Evolutionary conservation across 768 basidiomycete genomes (phyloP).

Genomic region (Chlorophyllum brunneum): DNA sequence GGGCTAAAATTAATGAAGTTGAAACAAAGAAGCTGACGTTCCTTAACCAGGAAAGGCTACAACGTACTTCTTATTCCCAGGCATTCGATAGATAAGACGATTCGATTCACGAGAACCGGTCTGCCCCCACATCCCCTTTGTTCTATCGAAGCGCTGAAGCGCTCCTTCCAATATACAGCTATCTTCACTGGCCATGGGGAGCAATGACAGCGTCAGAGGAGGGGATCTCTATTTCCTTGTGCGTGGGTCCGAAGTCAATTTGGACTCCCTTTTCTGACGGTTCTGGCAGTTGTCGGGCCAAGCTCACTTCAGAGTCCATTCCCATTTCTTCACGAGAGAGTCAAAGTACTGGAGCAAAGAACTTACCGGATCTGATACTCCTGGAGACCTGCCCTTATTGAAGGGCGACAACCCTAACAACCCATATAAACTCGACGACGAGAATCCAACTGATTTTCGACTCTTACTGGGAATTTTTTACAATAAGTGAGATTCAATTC

Average conservation of each 20-base stretch:
- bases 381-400: constrained; percentile 24
- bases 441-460: constrained; percentile 43
- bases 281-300: constrained; percentile 34
- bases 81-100: not conserved
- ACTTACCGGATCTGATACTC: constrained; percentile 22
- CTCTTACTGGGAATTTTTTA: constrained; percentile 62
- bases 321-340: constrained; percentile 51
- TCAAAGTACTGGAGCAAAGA: constrained; percentile 39
- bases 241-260: constrained; percentile 18
- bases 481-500: constrained; percentile 40
- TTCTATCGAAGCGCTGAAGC: not conserved
- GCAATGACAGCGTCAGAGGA: not conserved
- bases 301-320: constrained; percentile 45
- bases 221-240: constrained; percentile 7
- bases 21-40: no score
- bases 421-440: constrained; percentile 36
- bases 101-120: not conserved
- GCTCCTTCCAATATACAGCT: not conserved
- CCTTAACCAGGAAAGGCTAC: not conserved
- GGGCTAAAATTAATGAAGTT: no score
- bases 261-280: not conserved
- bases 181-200: constrained; percentile 20
- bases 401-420: constrained; percentile 28
- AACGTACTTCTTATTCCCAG: not conserved
- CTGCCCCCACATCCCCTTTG: not conserved